These are phyloP conservation scores for Pythium folliculosum DNA, from an alignment of 352 stramenopile genomes.

Conservation along the genomic window DNA sequence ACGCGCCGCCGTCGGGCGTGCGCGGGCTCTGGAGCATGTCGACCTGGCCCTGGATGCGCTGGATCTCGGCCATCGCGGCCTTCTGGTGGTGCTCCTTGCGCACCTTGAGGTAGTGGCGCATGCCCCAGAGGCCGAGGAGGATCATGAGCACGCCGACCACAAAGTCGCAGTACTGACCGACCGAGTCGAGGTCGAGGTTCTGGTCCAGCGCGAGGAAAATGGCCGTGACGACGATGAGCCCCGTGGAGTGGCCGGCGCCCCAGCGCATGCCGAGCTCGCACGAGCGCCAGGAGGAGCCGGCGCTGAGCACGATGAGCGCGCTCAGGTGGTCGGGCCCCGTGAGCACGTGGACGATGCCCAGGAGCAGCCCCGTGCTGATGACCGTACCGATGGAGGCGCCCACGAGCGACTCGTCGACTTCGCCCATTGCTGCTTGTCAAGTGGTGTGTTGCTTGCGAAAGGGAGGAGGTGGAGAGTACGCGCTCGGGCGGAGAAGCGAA, in stretches of 20 bases:
- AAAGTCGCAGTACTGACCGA: slow-evolving; percentile 57
- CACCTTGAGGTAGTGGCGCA: slow-evolving; percentile 44
- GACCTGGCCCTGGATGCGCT: slow-evolving; percentile 27
- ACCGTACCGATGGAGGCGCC: slow-evolving; percentile 38
- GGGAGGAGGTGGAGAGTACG: neutral
- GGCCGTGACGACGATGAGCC: slow-evolving; percentile 68
- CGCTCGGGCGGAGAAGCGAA: neutral
- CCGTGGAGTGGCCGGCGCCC: slow-evolving; percentile 80
- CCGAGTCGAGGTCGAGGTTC: slow-evolving; percentile 39
- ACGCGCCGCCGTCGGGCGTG: slow-evolving; percentile 17
- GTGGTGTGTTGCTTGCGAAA: neutral
- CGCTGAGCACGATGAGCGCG: slow-evolving; percentile 82
- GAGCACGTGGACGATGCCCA: slow-evolving; percentile 60
- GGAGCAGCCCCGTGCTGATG: slow-evolving; percentile 52
- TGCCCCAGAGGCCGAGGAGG: slow-evolving; percentile 39
- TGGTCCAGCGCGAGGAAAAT: slow-evolving; percentile 58
- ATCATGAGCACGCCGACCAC: slow-evolving; percentile 69
- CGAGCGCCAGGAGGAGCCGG: slow-evolving; percentile 66
- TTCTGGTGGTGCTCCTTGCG: slow-evolving; percentile 40
- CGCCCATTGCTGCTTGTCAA: slow-evolving; percentile 33
- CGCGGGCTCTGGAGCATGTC: slow-evolving; percentile 20
- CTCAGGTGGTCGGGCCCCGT: slow-evolving; percentile 86
- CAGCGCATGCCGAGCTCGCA: slow-evolving; percentile 84
- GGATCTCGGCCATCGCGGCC: slow-evolving; percentile 30
- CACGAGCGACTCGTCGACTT: slow-evolving; percentile 38